Conservation (phyloP, 2,329 filamentous ascomycete species). For the Penicillium corylophilum region DNA sequence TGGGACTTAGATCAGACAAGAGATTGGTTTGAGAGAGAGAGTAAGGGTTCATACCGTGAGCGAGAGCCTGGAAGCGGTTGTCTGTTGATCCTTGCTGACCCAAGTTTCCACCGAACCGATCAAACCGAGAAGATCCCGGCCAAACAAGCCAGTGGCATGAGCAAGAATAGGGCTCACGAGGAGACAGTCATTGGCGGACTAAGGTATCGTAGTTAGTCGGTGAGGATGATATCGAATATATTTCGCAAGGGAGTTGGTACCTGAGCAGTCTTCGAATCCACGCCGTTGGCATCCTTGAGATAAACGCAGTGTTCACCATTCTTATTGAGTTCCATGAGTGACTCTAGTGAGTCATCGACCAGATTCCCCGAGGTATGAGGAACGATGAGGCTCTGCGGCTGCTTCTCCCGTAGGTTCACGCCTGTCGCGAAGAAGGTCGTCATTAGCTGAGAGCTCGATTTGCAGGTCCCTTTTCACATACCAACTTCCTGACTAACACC, state of each 20-base stretch:
- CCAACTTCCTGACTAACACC: constrained; percentile 62
- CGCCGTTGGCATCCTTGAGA: background rate
- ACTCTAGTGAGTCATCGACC: constrained; percentile 10
- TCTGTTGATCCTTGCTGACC: constrained; percentile 25
- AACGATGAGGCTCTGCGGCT: constrained; percentile 15
- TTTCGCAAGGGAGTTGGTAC: background rate
- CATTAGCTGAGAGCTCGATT: constrained; percentile 4
- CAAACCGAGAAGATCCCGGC: constrained; percentile 35
- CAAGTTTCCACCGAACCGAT: constrained; percentile 32
- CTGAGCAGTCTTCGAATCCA: constrained; percentile 7
- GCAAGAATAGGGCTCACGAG: constrained; percentile 19
- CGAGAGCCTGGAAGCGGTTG: constrained; percentile 24
- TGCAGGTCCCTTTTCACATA: constrained; percentile 41
- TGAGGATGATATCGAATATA: background rate
- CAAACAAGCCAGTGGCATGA: constrained; percentile 4
- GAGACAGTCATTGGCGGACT: constrained; percentile 25
- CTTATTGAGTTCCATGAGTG: constrained; percentile 1
- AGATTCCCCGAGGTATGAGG: constrained; percentile 14
- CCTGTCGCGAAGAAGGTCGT: constrained; percentile 10
- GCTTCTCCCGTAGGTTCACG: constrained; percentile 12
- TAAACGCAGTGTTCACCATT: constrained; percentile 16
- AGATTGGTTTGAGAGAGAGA: background rate
- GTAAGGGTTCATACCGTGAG: constrained; percentile 34
- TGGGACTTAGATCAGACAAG: background rate
- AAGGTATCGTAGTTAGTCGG: background rate